These are phyloP conservation scores for Clarkia xantiana DNA, from an alignment of 345 rosid genomes.

Conservation along the genomic window DNA sequence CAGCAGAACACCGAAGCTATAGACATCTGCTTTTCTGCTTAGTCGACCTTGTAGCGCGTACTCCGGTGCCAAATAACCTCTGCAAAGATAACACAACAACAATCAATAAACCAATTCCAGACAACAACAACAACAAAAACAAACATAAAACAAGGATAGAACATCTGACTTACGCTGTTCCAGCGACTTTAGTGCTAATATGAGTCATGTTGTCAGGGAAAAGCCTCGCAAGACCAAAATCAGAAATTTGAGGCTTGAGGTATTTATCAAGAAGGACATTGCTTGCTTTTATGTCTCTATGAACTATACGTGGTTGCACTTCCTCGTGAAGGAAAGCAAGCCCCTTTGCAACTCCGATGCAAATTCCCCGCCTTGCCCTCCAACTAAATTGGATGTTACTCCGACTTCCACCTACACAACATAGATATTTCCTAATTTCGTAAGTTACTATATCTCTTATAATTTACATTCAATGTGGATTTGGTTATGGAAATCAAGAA, in stretches of 20 bases:
- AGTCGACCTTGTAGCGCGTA: conserved; percentile 54
- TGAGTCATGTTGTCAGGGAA: conserved; percentile 2
- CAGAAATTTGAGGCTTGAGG: conserved; percentile 4
- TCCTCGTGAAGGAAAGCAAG: conserved; percentile 10
- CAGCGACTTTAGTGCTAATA: conserved; percentile 6
- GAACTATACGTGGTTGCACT: conserved; percentile 2
- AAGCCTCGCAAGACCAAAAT: conserved; percentile 5
- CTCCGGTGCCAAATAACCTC: conserved; percentile 72
- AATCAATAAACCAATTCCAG: too few relatives aligned
- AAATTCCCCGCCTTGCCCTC: conserved; percentile 5
- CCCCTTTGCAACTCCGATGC: conserved; percentile 8
- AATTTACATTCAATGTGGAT: too few relatives aligned
- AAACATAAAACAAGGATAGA: too few relatives aligned
- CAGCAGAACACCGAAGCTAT: conserved; percentile 56
- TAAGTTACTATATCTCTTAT: too few relatives aligned
- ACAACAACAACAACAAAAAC: too few relatives aligned
- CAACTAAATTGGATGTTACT: not conserved
- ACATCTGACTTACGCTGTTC: not conserved
- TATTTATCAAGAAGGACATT: conserved; percentile 3
- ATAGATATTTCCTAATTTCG: too few relatives aligned
- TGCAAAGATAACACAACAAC: too few relatives aligned
- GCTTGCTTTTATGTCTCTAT: conserved; percentile 4
- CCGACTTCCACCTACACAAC: not conserved
- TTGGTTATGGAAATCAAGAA: too few relatives aligned
- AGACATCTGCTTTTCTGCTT: conserved; percentile 54